Base-by-base conservation (phyloP, 1,284 basidiomycete genomes). In the Puccinia novopanici region DNA sequence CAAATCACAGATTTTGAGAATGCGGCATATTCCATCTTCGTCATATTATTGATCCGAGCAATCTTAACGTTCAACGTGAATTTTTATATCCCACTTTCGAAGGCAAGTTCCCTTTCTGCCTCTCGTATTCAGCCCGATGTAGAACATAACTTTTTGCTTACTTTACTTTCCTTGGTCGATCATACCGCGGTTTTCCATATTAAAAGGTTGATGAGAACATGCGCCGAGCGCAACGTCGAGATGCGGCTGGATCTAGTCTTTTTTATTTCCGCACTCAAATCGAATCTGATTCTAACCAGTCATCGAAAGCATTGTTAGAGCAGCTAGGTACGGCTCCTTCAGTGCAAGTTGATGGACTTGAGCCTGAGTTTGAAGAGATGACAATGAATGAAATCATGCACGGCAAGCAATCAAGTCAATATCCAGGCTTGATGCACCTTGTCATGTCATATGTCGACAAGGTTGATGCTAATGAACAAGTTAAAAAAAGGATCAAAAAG, bases 1-100 rank as follows among this genome's bases (percentile, higher is more conserved):
- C 97, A 99, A 86, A 90, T 97, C 84, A 99, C 97, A 27, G 97
- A 99, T 87, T 99, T 95, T 85, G 97, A 99, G 88, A 99, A 99
- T 85, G 97, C 97, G 0, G 95, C 97, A 0, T 98, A 95, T 85
- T 91, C 93, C 42, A 90, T 98, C 63, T 99, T 99, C 86, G 90
- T 97, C 82, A 94, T 98, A 8, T 89, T 99, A 45, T 88, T 99
- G 10, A 95, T 96, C 0, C 89, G 96, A 61, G 95, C 95, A 0
- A 97, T 99, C 83, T 89, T 98, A 82, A 90, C 89, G 83, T 95
- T 94, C 86, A 92, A 93, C 81, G 88, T 98, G 81, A 98, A 98
- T 87, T 92, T 98, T 81, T 99, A 99, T 87, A 90, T 98, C 83
- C 97, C 97, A 3, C 94, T 99, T 70, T 96, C 94, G 0, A 95